Base-by-base conservation (phyloP, 768 basidiomycete genomes). In the Leccinum imitatum region DNA sequence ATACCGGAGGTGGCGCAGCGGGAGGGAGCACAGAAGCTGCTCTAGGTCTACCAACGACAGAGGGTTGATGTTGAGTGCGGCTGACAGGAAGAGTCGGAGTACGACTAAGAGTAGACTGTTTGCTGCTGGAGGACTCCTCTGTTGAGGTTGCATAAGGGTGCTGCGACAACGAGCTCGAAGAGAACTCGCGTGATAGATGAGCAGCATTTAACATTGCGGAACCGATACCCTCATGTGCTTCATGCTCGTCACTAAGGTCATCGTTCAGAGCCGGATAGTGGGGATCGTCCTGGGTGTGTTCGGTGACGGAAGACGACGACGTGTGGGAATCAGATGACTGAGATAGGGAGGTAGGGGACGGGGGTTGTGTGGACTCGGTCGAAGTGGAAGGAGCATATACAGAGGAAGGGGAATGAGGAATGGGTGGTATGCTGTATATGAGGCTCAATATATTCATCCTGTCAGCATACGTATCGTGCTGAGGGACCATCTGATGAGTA, bases 381-480 rank as follows among this genome's bases (percentile, higher is more conserved):
- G 74, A 74, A 50, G 77, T 74, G 44, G 79, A 74, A 23, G 69
- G 64, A 57, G 79, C 72, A 72, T 83, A 84, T 53, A 80, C 67
- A 7, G 83, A 80, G 15, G 84, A 73, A 27, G 84, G 82, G 11
- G 89, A 80, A 68, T 89, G 84, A 21, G 88, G 87, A 48, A 85
- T 82, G 48, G 89, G 82, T 25, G 90, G 90, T 72, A 94, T 92
- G 72, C 86, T 89, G 78, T 94, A 94, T 63, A 93, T 93, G 64
- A 91, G 81, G 67, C 90, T 91, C 57, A 96, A 82, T 69, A 95
- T 94, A 69, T 91, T 90, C 89, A 96, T 93, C 54, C 94, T 85
- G 74, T 96, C 92, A 59, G 91, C 92, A 73, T 96, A 96, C 9
- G 94, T 95, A 74, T 96, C 94, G 71, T 95, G 94, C 93, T 95